These are phyloP conservation scores for Datura wrightii DNA, from an alignment of 257 asterid species.

Conservation along the genomic window DNA sequence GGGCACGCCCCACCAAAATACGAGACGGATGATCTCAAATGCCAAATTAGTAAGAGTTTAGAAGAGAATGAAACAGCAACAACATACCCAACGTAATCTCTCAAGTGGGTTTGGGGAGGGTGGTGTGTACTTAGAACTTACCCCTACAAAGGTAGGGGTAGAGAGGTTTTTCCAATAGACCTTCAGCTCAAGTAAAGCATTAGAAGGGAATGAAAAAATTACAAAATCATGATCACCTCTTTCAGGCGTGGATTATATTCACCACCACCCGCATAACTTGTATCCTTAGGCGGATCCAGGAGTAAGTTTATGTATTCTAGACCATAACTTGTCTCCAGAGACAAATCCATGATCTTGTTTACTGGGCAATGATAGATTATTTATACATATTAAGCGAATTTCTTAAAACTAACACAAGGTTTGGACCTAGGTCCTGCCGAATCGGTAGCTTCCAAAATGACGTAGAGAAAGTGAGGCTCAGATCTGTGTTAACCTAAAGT, in stretches of 20 bases:
- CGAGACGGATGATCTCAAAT: conserved; percentile 24
- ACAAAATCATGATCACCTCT: conserved; percentile 29
- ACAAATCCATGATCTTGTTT: not conserved
- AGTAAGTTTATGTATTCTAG: not conserved
- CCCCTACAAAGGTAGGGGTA: no score
- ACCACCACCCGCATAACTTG: not conserved
- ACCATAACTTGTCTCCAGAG: not conserved
- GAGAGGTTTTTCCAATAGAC: no score
- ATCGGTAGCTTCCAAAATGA: not conserved
- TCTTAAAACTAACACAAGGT: not conserved
- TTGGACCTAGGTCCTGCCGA: not conserved
- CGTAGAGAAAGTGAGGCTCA: conserved; percentile 23
- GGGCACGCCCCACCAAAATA: conserved; percentile 37
- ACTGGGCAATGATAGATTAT: not conserved
- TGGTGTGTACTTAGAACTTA: no score
- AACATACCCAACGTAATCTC: no score
- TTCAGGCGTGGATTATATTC: not conserved
- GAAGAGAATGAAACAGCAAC: not conserved
- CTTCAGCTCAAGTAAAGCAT: no score
- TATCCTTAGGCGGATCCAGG: not conserved
- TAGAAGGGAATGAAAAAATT: not conserved
- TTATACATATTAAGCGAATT: not conserved
- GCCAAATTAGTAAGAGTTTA: not conserved
- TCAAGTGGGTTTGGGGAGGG: no score
- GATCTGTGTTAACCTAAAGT: conserved; percentile 18